Evolutionary conservation across 1,284 basidiomycete genomes (phyloP).

Genomic region (Marasmius fiardii): DNA sequence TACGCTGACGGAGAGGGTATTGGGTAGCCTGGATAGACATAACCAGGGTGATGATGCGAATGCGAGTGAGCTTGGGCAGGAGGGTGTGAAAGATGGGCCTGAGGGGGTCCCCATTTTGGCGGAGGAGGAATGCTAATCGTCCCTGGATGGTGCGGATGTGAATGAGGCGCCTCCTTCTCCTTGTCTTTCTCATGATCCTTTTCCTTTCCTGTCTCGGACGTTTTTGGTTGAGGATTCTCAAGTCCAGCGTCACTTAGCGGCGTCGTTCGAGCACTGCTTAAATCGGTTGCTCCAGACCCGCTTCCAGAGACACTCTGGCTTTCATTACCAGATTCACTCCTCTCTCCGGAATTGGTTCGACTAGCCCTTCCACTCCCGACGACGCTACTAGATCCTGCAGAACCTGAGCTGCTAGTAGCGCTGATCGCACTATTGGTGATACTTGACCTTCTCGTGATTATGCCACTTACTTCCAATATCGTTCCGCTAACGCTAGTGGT

Average conservation of each 20-base stretch:
- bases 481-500: background rate
- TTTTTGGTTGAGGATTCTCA: background rate
- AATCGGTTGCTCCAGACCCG: background rate
- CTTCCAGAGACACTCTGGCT: background rate
- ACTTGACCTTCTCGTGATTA: background rate
- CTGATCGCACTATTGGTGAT: background rate
- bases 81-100: background rate
- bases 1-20: constrained; percentile 16
- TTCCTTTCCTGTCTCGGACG: background rate
- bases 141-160: background rate
- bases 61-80: background rate
- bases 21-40: background rate
- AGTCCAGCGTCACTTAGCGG: background rate
- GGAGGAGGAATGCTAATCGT: background rate
- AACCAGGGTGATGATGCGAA: background rate
- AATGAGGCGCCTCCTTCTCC: background rate
- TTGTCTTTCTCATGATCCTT: background rate
- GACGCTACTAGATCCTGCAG: background rate
- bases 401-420: background rate
- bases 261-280: background rate
- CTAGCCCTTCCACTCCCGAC: background rate
- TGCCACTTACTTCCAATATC: background rate
- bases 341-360: background rate
- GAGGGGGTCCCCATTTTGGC: background rate
- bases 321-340: background rate